Evolutionary conservation across 225 moss, liverwort and hornwort species (phyloP).

Genomic region (Marchantia polymorpha): DNA sequence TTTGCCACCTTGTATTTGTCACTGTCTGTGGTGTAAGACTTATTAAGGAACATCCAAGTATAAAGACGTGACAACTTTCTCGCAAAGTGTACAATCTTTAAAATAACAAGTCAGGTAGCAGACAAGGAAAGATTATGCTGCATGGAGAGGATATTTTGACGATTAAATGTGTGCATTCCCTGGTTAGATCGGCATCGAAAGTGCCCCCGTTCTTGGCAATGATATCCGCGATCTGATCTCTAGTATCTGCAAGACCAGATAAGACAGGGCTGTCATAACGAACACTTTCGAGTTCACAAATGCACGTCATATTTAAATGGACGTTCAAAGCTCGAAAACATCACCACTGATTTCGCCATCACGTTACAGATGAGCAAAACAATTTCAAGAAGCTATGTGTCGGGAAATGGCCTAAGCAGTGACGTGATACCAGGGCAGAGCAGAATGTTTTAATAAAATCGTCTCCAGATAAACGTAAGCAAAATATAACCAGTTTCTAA

Average conservation of each 20-base stretch:
- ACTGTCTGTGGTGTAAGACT: slow-evolving; percentile 33
- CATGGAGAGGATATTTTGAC: slow-evolving; percentile 53
- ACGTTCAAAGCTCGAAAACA: too few relatives aligned
- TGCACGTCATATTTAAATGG: too few relatives aligned
- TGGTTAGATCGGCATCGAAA: slow-evolving; percentile 65
- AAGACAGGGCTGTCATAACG: not conserved
- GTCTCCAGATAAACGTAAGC: not conserved
- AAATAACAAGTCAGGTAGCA: not conserved
- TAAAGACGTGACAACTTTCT: not conserved
- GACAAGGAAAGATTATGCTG: not conserved
- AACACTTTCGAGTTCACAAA: too few relatives aligned
- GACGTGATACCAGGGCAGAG: not conserved
- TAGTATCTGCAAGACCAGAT: slow-evolving; percentile 44
- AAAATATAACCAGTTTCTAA: not conserved
- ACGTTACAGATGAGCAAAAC: not conserved
- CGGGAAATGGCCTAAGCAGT: too few relatives aligned
- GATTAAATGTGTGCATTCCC: slow-evolving; percentile 81
- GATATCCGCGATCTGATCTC: slow-evolving; percentile 53
- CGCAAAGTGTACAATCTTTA: too few relatives aligned
- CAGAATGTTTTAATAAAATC: not conserved
- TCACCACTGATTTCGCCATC: too few relatives aligned
- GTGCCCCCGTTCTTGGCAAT: slow-evolving; percentile 56
- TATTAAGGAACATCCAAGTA: slow-evolving; percentile 24
- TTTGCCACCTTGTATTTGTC: slow-evolving; percentile 47
- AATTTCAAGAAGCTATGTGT: not conserved